Base-by-base conservation (phyloP, 2,329 filamentous ascomycete species). In the Paracorniculantispora psalliotae region DNA sequence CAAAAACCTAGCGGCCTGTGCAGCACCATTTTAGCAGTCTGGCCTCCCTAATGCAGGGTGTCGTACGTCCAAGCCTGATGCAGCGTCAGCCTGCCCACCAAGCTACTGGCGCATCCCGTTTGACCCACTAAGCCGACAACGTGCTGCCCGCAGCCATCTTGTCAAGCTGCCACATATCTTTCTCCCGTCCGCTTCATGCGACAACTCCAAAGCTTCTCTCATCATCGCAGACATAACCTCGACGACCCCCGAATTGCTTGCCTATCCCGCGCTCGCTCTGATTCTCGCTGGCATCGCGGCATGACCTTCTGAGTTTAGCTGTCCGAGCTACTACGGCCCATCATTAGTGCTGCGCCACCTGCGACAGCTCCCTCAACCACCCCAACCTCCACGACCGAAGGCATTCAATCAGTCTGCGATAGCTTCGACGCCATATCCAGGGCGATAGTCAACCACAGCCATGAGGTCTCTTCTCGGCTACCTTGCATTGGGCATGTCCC, bases 381-480 rank as follows among this genome's bases (percentile, higher is more conserved):
- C 51, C n/a, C 30, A 48, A 21, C 28, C 17, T 26, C 55, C 47
- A 13, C 59, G 48, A 23, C 61, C 57, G 44, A 33, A 58, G 57
- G 46, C 54, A 57, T 44, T 25, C 30, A n/a, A 57, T 57, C 33
- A 37, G 23, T n/a, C 25, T 33, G 17, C n/a, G 15, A 23, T 6
- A 41, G n/a, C 21, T 13, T 46, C 47, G 26, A 30, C 26, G 17
- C 55, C 43, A 25, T 37, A 28, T 48, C 57, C 43, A 37, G 37
- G n/a, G 5, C 37, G 5, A 58, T 35, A 51, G 37, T 35, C 23
- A 13, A 26, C 28, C 51, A 52, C 62, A 67, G 77, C 61, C 55
- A 87, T 87, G 84, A 82, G 78, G 76, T 75, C 76, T 66, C 81
- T 80, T 73, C 66, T 77, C 64, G 78, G 78, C 66, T 71, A 77